Evolutionary conservation across 2,329 filamentous ascomycete genomes (phyloP), one percentile per base, ranked within the genome.

Genomic region (Diplodia sapinea): DNA sequence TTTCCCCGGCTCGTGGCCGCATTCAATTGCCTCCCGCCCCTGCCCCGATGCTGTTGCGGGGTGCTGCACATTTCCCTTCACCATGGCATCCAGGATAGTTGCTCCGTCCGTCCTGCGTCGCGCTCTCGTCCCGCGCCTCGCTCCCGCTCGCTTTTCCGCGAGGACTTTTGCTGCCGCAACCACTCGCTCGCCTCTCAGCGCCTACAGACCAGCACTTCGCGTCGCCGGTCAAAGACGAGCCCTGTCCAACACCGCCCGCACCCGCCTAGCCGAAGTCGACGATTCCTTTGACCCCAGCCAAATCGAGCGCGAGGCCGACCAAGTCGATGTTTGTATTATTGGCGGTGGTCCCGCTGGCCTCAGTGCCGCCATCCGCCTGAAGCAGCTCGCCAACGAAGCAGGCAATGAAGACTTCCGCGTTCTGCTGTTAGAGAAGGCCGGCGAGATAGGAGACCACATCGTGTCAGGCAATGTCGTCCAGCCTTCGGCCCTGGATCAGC

Each of bases 401-500:
- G 94, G 95, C 70, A 96, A 98, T 79, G 93, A 98, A 70, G 94
- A 97, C 70, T 98, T 99, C 78, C 87, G 95, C 40, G 94, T 99
- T 12, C 83, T 99, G 68, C 83, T 99, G 47, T 84, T 99, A 69
- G 95, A 99, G 78, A 99, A 99, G 82, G 93, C 95, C 2, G 93
- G 94, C 70, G 95, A 99, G 79, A 82, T 99, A 69, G 95, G 95
- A 65, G 94, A 94, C 33, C 95, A 99, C 79, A 96, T 97, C 70
- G 86, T 99, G 47, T 98, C 94, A 20, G 95, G 95, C 69, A 96
- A 97, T 74, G 95, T 99, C 57, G 90, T 99, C 72, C 89, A 99
- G 79, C 94, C 95, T 2, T 89, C 88, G 38, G 91, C 94, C 2
- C 87, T 99, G 73, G 88, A 95, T 72, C 94, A 98, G 80, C 86